Evolutionary conservation across 2,329 filamentous ascomycete species (phyloP).

Genomic region (Cordyceps militaris): DNA sequence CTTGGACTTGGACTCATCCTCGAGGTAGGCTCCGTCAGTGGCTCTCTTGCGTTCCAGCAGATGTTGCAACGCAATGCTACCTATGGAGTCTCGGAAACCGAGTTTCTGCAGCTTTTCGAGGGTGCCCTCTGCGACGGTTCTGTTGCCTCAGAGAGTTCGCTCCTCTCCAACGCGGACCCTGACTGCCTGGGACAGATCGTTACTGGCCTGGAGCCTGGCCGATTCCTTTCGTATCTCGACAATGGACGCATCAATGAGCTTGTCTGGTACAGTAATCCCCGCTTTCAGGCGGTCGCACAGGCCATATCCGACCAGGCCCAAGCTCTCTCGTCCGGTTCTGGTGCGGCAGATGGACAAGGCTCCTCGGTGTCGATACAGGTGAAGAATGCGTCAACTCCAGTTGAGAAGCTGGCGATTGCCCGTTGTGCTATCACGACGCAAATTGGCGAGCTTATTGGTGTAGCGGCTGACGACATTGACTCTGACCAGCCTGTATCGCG

Average conservation of each 20-base stretch:
- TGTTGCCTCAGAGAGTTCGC: neutral
- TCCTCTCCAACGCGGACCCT: neutral
- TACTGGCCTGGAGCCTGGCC: neutral
- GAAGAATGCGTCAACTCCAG: neutral
- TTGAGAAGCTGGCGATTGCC: neutral
- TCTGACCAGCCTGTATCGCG: neutral
- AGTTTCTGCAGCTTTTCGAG: neutral
- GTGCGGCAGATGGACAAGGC: neutral
- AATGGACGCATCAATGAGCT: neutral
- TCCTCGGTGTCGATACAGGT: neutral
- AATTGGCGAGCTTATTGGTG: neutral
- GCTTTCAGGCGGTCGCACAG: neutral
- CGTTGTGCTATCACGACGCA: neutral
- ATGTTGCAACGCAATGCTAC: neutral
- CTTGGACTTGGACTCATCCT: conserved; percentile 19
- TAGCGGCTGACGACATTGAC: neutral
- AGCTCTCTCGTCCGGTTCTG: neutral
- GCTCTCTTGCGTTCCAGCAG: neutral
- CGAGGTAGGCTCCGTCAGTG: conserved; percentile 15
- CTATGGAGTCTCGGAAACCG: neutral
- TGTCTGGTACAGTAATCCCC: neutral
- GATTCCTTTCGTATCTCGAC: neutral
- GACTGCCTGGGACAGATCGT: neutral
- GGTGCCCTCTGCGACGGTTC: neutral
- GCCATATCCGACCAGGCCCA: neutral